phyloP scores from a whole-genome alignment of 257 asterid genomes.

The Ilex asprella region DNA sequence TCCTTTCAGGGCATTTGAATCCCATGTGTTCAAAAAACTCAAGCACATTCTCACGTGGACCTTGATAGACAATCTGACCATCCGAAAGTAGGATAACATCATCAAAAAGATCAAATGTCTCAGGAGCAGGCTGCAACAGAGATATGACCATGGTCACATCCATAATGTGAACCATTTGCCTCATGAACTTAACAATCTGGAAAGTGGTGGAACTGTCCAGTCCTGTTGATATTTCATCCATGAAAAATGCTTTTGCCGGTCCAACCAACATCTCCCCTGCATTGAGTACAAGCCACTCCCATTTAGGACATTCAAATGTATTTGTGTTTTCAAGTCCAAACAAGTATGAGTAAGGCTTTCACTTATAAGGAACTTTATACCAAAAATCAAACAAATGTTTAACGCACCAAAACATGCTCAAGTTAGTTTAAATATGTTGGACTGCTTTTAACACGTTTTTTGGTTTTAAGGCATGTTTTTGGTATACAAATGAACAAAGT shows the following conservation, averaged over 20 bases:
- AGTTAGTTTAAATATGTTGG: too few species aligned
- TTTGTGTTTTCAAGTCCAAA: too few species aligned
- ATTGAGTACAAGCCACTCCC: slow-evolving; percentile 5
- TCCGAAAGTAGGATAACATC: slow-evolving; percentile 77
- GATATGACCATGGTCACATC: slow-evolving; percentile 76
- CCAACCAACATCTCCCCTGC: slow-evolving; percentile 93
- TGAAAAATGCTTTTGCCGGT: slow-evolving; percentile 86
- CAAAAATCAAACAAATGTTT: too few species aligned
- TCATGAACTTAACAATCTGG: slow-evolving; percentile 73
- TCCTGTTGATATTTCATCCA: slow-evolving; percentile 91
- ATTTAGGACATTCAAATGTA: too few species aligned
- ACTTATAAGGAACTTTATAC: too few species aligned
- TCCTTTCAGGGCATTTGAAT: slow-evolving; percentile 79
- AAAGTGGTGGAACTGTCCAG: slow-evolving; percentile 87
- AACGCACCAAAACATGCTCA: too few species aligned
- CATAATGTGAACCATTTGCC: slow-evolving; percentile 75
- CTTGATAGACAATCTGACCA: slow-evolving; percentile 69
- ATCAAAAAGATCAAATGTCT: slow-evolving; percentile 66
- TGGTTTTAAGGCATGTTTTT: too few species aligned
- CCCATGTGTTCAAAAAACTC: slow-evolving; percentile 62
- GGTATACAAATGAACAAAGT: too few species aligned
- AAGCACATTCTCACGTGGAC: slow-evolving; percentile 65
- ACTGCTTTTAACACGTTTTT: too few species aligned
- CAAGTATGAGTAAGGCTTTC: too few species aligned
- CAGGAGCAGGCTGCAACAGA: slow-evolving; percentile 86